A percentile compares a stretch with the other conserved stretches of the same genome.
These are phyloP conservation scores for Capsicum rhomboideum DNA, from an alignment of 257 asterid genomes.

Conservation along the genomic window DNA sequence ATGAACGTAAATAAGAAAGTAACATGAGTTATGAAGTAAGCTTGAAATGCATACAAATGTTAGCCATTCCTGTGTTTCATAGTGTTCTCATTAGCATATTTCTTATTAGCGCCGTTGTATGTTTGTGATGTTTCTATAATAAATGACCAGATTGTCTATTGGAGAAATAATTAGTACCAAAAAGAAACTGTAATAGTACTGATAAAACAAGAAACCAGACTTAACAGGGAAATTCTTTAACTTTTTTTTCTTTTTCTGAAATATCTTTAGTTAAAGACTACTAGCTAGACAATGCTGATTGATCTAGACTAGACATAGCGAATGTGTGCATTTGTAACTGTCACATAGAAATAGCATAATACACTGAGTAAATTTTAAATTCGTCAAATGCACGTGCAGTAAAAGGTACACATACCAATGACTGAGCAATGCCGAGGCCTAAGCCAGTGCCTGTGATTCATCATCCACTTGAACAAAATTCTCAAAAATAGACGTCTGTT, in stretches of 20 bases:
- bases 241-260: too few relatives aligned
- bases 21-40: background rate
- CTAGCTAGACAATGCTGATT: too few relatives aligned
- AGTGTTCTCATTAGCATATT: too few relatives aligned
- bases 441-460: constrained; percentile 56
- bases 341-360: background rate
- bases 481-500: constrained; percentile 51
- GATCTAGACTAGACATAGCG: too few relatives aligned
- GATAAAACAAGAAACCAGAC: too few relatives aligned
- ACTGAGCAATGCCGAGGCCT: constrained; percentile 75
- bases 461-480: constrained; percentile 72
- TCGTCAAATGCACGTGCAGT: background rate
- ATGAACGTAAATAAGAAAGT: background rate
- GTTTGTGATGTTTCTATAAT: background rate
- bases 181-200: too few relatives aligned
- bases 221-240: too few relatives aligned
- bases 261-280: too few relatives aligned
- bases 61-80: too few relatives aligned
- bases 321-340: background rate
- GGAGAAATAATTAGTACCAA: too few relatives aligned
- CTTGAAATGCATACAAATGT: too few relatives aligned
- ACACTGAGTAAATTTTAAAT: background rate
- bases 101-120: background rate
- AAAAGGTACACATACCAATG: constrained; percentile 34
- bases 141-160: too few relatives aligned